Conservation (phyloP, 129 eudicot species). For the Chrysanthemum seticuspe region DNA sequence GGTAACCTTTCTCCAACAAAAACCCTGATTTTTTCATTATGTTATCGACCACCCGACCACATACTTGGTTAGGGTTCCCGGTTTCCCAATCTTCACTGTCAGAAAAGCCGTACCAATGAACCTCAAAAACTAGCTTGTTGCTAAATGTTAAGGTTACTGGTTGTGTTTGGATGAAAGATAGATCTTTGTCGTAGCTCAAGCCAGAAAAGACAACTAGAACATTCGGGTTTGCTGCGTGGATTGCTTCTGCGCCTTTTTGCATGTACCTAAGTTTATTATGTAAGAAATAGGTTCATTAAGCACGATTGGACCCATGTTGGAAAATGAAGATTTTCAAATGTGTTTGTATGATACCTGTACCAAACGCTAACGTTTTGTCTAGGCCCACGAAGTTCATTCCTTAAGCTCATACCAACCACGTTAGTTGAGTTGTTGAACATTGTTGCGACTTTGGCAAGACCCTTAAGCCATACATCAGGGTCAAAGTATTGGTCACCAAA, state of each 20-base stretch:
- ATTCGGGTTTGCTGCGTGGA: slow-evolving; percentile 72
- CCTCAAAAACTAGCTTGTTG: slow-evolving; percentile 67
- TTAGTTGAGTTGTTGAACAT: slow-evolving; percentile 50
- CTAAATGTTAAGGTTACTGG: slow-evolving; percentile 50
- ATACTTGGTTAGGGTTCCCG: slow-evolving; percentile 73
- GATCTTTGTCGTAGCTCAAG: slow-evolving; percentile 56
- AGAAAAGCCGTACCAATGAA: slow-evolving; percentile 82
- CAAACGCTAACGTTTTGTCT: slow-evolving; percentile 65
- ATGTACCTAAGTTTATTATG: slow-evolving; percentile 51
- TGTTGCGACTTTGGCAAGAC: slow-evolving; percentile 74
- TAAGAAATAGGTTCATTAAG: background rate
- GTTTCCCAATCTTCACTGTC: slow-evolving; percentile 59
- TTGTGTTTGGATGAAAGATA: slow-evolving; percentile 44
- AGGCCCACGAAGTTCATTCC: slow-evolving; percentile 88
- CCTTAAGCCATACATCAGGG: slow-evolving; percentile 69
- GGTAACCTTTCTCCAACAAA: slow-evolving; percentile 74
- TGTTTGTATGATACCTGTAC: slow-evolving; percentile 63
- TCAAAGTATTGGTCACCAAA: slow-evolving; percentile 87
- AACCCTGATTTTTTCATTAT: slow-evolving; percentile 56
- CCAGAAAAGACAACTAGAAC: slow-evolving; percentile 75
- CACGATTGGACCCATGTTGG: background rate
- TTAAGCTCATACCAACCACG: slow-evolving; percentile 85
- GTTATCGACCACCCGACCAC: slow-evolving; percentile 45
- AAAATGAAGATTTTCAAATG: background rate
- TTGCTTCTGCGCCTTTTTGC: slow-evolving; percentile 86